Percentiles rank a stretch among this genome's conserved stretches.
Conservation (phyloP, 139 green algal genomes). For the Chlorella vulgaris region DNA sequence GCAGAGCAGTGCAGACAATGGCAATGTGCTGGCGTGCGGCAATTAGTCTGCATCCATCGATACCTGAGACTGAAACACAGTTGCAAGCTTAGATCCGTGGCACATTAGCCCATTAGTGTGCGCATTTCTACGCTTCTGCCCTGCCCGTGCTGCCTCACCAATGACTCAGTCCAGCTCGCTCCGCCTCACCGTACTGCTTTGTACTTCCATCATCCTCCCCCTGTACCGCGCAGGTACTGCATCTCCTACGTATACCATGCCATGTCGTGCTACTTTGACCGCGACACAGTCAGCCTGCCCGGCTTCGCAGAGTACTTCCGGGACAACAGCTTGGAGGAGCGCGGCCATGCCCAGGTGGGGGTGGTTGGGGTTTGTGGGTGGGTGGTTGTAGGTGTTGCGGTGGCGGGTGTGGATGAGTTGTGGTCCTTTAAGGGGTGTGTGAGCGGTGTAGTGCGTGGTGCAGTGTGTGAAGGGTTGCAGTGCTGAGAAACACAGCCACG, state of each 20-base stretch:
- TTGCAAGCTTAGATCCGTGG: too few species aligned
- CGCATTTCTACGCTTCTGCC: too few species aligned
- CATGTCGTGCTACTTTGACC: slow-evolving; percentile 34
- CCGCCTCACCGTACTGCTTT: background rate
- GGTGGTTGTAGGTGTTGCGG: background rate
- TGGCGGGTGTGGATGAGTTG: too few species aligned
- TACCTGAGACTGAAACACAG: too few species aligned
- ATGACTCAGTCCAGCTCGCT: background rate
- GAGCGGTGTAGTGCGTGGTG: too few species aligned
- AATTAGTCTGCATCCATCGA: too few species aligned
- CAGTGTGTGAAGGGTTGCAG: too few species aligned
- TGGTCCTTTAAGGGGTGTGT: too few species aligned
- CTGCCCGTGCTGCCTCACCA: too few species aligned
- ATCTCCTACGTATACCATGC: slow-evolving; percentile 32
- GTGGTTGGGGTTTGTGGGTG: background rate
- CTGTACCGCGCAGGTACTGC: background rate
- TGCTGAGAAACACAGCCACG: too few species aligned
- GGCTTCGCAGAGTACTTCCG: slow-evolving; percentile 84
- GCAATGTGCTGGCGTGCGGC: background rate
- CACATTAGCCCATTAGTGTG: too few species aligned
- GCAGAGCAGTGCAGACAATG: background rate
- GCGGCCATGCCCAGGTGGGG: slow-evolving; percentile 82
- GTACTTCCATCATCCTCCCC: background rate
- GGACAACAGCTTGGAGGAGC: slow-evolving; percentile 77
- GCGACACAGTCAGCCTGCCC: slow-evolving; percentile 92